Base-by-base conservation (phyloP, 352 stramenopile species). In the Globisporangium cederbergense region DNA sequence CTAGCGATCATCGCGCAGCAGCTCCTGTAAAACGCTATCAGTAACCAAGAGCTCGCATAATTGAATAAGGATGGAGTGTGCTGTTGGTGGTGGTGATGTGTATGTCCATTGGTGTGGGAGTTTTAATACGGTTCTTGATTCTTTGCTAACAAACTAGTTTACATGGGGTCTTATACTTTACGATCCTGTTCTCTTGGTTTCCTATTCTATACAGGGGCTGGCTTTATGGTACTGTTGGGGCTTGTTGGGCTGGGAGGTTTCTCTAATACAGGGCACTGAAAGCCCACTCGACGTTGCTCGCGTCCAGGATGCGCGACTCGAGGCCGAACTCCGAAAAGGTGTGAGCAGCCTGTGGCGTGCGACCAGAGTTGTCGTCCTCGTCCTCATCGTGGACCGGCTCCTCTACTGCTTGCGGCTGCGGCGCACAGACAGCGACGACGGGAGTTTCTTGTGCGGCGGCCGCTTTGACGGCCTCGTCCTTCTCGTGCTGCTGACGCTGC, bases 291-390 rank as follows among this genome's bases (percentile, higher is more conserved):
- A 91, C 79, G 62, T 85, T 84, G 61, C 78, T 78, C 36, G 73
- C 72, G 20, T 79, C 74, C 20, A 76, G 70, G 36, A 90, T 76
- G 62, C 83, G 83, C 52, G 65, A 69, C 56, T 95, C 86, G 38
- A 90, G 73, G 16, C 79, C 81, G 40, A 91, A 93, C 61, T 93
- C 86, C 22, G 81, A 72, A 55, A 91, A 95, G 49, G 86, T 91
- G 65, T 85, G 83, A 11, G 70, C 63, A 8, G 32, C 30, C 22
- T 22, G 47, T n/a, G 54, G 64, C 10, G 45, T 47, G 18, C 57
- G 40, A n/a, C 60, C 53, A 50, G 43, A 22, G 46, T 78, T 58
- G 0, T 67, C 49, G 5, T 72, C 62, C 0, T 69, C 60, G 3
- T 72, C 53, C 10, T 53, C 55, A 16, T 54, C 57, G 7, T 38